Evolutionary conservation across 2,329 filamentous ascomycete species (phyloP), one percentile per base, ranked within the genome.

Genomic region (Cladosporium austrohemisphaericum): DNA sequence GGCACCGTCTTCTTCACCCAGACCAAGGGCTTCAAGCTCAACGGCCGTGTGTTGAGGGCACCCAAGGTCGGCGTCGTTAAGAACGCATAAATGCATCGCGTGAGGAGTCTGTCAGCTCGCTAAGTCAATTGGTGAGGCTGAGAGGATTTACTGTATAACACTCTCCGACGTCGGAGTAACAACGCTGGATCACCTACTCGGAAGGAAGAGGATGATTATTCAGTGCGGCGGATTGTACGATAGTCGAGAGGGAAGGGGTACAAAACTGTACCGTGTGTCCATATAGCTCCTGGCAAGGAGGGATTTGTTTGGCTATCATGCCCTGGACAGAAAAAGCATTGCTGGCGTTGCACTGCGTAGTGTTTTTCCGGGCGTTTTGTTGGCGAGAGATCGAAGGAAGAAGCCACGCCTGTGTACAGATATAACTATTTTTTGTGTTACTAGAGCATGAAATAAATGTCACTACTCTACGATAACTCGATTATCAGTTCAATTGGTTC

Each of bases 21-120:
- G 78, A 88, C 88, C 71, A 97, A 95, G 78, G 93, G 93, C 47
- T 98, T 95, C 77, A 83, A 83, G 71, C 81, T 97, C 57, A 97
- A 98, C 68, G 91, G 92, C 52, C 79, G 93, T 54, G 79, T 95
- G 50, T 72, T 98, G 63, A 83, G 93, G 69, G 89, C 92, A 56
- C 89, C 92, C 66, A 95, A 97, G 80, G 92, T 97, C 56, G 91
- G 92, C 65, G 90, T 96, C 51, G 91, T 95, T 57, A 95, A 93
- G 80, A 95, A 93, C 44, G 37, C 44, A 32, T 47, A 47, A 20
- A 47, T 37, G 6, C 26, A 14, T 22, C 26, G 11, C n/a, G n/a
- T n/a, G n/a, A n/a, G n/a, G n/a, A n/a, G n/a, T n/a, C 6, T 6
- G 6, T 6, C 25, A 26, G 25, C 25, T 26, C 25, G 25, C 25